A percentile compares a stretch with the other conserved stretches of the same genome.
phyloP scores from a whole-genome alignment of 805 yeast genomes.

The Lipomyces kockii region DNA sequence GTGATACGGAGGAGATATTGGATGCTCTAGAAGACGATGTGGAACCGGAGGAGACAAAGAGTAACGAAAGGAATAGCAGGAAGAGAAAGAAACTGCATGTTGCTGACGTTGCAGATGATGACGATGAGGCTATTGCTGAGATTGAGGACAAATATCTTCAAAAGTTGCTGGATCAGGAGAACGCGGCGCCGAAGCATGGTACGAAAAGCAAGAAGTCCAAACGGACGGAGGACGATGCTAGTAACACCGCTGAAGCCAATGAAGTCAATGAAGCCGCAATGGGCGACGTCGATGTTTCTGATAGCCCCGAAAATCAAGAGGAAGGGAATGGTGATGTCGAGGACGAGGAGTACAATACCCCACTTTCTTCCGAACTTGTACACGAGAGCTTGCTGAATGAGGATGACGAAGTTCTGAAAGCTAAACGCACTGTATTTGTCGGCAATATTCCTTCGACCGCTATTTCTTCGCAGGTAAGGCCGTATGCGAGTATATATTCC shows the following conservation, averaged over 20 bases:
- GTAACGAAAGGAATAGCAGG: conserved; percentile 25
- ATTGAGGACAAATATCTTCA: conserved; percentile 27
- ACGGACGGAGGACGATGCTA: conserved; percentile 10
- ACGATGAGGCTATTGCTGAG: conserved; percentile 15
- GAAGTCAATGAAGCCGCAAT: conserved; percentile 34
- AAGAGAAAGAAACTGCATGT: conserved; percentile 29
- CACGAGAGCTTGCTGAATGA: conserved; percentile 46
- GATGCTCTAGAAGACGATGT: conserved; percentile 16
- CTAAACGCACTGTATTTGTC: conserved; percentile 60
- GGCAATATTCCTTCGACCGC: conserved; percentile 78
- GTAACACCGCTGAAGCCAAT: conserved; percentile 44
- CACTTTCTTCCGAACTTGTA: neutral
- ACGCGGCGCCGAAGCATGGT: conserved; percentile 6
- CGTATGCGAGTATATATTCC: neutral
- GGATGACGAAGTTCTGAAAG: conserved; percentile 48
- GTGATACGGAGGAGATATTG: neutral
- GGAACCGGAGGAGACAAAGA: conserved; percentile 16
- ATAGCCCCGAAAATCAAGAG: conserved; percentile 30
- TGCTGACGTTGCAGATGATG: conserved; percentile 26
- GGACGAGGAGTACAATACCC: conserved; percentile 34
- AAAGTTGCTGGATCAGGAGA: conserved; percentile 27
- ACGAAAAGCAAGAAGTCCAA: conserved; percentile 8
- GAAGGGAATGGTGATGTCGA: conserved; percentile 41
- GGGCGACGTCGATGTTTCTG: conserved; percentile 35
- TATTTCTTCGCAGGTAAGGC: conserved; percentile 44